Evolutionary conservation across 2,329 filamentous ascomycete species (phyloP), one percentile per base, ranked within the genome.

Genomic region (Basipetospora sp.): DNA sequence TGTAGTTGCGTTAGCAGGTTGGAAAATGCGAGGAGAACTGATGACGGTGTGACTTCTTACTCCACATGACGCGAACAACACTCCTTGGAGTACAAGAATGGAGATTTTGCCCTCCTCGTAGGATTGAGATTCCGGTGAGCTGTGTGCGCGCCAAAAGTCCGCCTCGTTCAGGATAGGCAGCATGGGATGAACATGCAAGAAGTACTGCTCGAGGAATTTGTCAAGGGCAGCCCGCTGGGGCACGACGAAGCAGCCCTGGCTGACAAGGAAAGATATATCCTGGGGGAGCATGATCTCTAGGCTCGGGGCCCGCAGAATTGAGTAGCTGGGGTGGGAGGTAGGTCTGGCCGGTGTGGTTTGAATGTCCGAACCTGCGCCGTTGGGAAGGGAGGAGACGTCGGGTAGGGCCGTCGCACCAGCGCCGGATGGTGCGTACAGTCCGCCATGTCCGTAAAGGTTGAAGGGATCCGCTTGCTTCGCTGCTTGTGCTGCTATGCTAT

Each of bases 171-270:
- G 8, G 0, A 53, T 34, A 1, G 50, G 50, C 10, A 53, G 46
- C 37, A 53, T 47, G 2, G 50, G 50, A 29, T 53, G 50, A 0
- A 53, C 48, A n/a, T 53, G 48, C 1, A 45, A 29, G 11, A 53
- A 53, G 37, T 53, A 53, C 15, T 50, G 45, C 5, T 44, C 25
- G n/a, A 53, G 27, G n/a, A 53, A 51, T 26, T 52, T 48, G 25
- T 52, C 47, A 8, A 52, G 43, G 6, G 44, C 45, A 1, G 34
- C 39, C 13, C 48, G 34, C 16, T 47, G 44, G 0, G 50, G 50
- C 0, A 52, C 47, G 0, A 49, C 33, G 17, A 52, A 52, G 20
- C 50, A 52, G 1, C 50, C 48, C 14, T 52, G 48, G 8, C 41
- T 42, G 11, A 45, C 32, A 4, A 52, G 48, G 22, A 52, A 52